Percentiles rank a stretch among this genome's conserved stretches.
phyloP scores from a whole-genome alignment of 2,329 filamentous ascomycete species.

The Botrytis elliptica region DNA sequence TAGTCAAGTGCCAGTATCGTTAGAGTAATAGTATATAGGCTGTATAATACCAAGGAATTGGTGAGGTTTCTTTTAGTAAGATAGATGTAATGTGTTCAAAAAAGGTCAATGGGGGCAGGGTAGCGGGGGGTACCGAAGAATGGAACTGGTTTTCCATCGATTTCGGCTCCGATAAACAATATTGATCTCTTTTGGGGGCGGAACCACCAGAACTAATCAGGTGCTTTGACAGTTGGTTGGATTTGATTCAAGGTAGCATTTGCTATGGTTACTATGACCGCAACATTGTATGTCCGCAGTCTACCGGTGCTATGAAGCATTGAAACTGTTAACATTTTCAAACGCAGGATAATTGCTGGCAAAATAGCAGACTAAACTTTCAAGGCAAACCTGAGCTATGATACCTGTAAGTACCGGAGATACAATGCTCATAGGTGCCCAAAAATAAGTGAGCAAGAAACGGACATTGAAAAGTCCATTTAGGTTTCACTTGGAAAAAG shows the following conservation, averaged over 20 bases:
- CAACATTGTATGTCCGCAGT: not conserved
- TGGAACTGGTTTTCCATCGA: not conserved
- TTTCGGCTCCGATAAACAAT: not conserved
- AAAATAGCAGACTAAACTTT: not conserved
- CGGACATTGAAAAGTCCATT: slow-evolving; percentile 17
- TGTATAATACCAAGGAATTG: not conserved
- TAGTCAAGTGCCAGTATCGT: not conserved
- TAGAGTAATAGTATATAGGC: not conserved
- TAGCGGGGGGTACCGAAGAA: not conserved
- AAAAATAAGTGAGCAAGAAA: not conserved
- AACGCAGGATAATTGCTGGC: not conserved
- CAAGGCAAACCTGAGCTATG: not conserved
- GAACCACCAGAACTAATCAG: not conserved
- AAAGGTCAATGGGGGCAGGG: not conserved
- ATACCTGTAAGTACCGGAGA: not conserved
- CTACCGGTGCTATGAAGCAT: not conserved
- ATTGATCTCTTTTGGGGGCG: not conserved
- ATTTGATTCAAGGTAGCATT: not conserved
- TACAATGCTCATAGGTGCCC: slow-evolving; percentile 1
- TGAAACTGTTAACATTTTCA: not conserved
- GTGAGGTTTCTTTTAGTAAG: not conserved
- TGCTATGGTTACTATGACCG: not conserved
- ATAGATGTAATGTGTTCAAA: not conserved
- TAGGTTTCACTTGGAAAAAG: slow-evolving; percentile 11
- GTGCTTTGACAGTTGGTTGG: not conserved